These are phyloP conservation scores for Salix brachista DNA, from an alignment of 345 rosid genomes.

Conservation along the genomic window DNA sequence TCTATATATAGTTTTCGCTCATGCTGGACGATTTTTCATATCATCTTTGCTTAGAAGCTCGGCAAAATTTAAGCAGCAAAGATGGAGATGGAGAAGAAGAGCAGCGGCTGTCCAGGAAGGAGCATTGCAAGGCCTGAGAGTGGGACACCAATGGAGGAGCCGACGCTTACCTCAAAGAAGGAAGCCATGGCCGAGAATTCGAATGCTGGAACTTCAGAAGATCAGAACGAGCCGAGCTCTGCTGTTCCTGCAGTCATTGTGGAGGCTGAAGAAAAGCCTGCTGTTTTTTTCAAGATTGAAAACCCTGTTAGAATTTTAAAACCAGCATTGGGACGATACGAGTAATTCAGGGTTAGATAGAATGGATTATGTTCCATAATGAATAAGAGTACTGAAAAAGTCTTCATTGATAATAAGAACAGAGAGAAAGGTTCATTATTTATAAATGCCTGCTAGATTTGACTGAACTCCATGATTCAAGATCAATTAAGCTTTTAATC, in stretches of 20 bases:
- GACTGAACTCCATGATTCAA: conserved; percentile 68
- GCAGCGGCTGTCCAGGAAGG: neutral
- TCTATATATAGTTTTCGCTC: neutral
- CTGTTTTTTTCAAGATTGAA: neutral
- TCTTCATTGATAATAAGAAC: too few species aligned
- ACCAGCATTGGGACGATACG: too few species aligned
- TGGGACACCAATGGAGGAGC: neutral
- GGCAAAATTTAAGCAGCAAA: neutral
- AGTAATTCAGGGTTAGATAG: too few species aligned
- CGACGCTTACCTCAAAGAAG: too few species aligned
- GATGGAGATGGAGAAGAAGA: neutral
- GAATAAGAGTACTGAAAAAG: too few species aligned
- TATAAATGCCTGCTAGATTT: conserved; percentile 12
- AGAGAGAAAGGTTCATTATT: too few species aligned
- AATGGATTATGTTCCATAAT: too few species aligned
- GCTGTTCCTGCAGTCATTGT: neutral
- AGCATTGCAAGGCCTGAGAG: neutral
- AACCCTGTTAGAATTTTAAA: too few species aligned
- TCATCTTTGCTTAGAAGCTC: too few species aligned
- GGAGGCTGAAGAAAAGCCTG: neutral
- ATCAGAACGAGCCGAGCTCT: neutral
- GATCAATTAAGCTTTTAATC: conserved; percentile 38
- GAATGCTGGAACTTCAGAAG: neutral
- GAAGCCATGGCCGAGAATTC: neutral
- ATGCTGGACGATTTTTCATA: too few species aligned